phyloP scores from a whole-genome alignment of 495 filamentous ascomycete species.

The Podospora didyma region DNA sequence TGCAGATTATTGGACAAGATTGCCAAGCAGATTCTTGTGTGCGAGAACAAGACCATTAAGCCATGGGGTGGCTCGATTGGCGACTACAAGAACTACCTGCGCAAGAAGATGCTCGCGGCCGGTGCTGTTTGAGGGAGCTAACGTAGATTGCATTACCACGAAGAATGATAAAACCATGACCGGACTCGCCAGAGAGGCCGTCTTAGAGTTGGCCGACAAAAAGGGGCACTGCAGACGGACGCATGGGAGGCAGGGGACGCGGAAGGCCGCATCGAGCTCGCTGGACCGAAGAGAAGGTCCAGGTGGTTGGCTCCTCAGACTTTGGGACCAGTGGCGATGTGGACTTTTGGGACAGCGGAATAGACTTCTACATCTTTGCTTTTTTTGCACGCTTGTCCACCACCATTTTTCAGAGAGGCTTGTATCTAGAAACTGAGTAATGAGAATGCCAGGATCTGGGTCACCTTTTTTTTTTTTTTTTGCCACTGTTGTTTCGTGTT shows the following conservation, averaged over 20 bases:
- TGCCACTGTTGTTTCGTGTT: background rate
- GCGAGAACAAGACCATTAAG: slow-evolving; percentile 89
- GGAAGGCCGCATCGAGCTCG: background rate
- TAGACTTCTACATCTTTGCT: slow-evolving; percentile 18
- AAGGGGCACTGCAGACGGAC: background rate
- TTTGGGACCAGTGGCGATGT: background rate
- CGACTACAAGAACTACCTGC: slow-evolving; percentile 95
- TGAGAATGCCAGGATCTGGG: slow-evolving; percentile 11
- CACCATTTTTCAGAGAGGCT: slow-evolving; percentile 13
- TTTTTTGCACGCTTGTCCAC: slow-evolving; percentile 9
- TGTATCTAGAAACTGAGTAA: slow-evolving; percentile 16
- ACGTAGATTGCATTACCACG: background rate
- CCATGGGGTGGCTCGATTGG: slow-evolving; percentile 87
- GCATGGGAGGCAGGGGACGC: background rate
- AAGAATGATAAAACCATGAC: background rate
- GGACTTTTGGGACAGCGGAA: slow-evolving; percentile 1
- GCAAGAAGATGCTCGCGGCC: slow-evolving; percentile 86
- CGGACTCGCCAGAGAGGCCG: background rate
- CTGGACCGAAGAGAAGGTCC: background rate
- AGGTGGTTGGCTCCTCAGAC: background rate
- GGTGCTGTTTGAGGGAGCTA: slow-evolving; percentile 53
- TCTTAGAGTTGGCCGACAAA: background rate
- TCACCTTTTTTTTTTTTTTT: background rate
- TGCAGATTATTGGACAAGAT: slow-evolving; percentile 94
- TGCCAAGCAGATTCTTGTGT: slow-evolving; percentile 98